A percentile compares a stretch with the other conserved stretches of the same genome.
phyloP scores from a whole-genome alignment of 495 filamentous ascomycete species.

The Hypoxylon crocopeplum region DNA sequence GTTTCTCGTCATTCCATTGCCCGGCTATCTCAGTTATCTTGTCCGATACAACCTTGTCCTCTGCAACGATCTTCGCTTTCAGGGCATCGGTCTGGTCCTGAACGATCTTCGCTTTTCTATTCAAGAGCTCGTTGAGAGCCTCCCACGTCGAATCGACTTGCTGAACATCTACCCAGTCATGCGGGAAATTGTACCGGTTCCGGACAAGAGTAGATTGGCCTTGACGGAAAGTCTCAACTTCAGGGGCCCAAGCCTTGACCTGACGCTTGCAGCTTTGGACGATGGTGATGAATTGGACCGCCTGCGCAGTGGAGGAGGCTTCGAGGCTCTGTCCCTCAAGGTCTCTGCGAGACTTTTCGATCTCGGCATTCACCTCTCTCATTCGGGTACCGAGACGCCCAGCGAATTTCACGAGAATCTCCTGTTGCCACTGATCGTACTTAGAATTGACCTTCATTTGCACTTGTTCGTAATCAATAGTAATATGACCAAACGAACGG shows the following conservation, averaged over 20 bases:
- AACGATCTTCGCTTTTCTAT: slow-evolving; percentile 89
- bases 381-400: slow-evolving; percentile 86
- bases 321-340: slow-evolving; percentile 90
- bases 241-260: slow-evolving; percentile 90
- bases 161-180: slow-evolving; percentile 92
- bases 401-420: slow-evolving; percentile 92
- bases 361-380: slow-evolving; percentile 85
- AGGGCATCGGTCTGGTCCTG: slow-evolving; percentile 94
- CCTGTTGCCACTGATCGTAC: slow-evolving; percentile 99
- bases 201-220: slow-evolving; percentile 88
- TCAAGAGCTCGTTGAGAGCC: slow-evolving; percentile 84
- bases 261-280: slow-evolving; percentile 95
- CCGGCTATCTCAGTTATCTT: slow-evolving; percentile 82
- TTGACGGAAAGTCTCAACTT: slow-evolving; percentile 93
- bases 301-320: slow-evolving; percentile 91
- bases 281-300: slow-evolving; percentile 96
- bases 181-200: slow-evolving; percentile 90
- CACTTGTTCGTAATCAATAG: slow-evolving; percentile 96
- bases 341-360: slow-evolving; percentile 85
- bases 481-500: slow-evolving; percentile 88
- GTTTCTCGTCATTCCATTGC: slow-evolving; percentile 95
- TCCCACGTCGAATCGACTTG: slow-evolving; percentile 95
- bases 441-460: slow-evolving; percentile 97
- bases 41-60: slow-evolving; percentile 86
- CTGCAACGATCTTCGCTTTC: slow-evolving; percentile 92